phyloP scores from a whole-genome alignment of 164 flowering plant genomes.

The Magnolia changhungtana region DNA sequence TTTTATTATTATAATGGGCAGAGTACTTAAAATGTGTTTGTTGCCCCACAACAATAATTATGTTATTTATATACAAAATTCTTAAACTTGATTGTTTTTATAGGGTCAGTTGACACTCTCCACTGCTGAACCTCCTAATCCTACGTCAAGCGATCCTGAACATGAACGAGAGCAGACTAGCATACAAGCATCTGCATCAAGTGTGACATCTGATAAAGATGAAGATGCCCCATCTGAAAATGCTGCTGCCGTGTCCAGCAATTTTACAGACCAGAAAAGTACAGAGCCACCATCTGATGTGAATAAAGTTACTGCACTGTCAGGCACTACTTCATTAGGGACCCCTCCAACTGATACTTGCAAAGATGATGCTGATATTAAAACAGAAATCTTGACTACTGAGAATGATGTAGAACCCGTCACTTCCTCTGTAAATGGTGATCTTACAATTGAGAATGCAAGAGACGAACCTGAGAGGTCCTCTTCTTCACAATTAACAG shows the following conservation, averaged over 20 bases:
- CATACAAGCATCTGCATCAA: conserved; percentile 23
- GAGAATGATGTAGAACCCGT: conserved; percentile 26
- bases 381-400: conserved; percentile 22
- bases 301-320: conserved; percentile 28
- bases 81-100: conserved; percentile 9
- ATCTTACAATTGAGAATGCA: conserved; percentile 28
- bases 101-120: conserved; percentile 48
- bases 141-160: conserved; percentile 22
- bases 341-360: conserved; percentile 21
- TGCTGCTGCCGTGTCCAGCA: conserved; percentile 17
- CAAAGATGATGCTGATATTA: conserved; percentile 29
- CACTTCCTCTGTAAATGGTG: conserved; percentile 35
- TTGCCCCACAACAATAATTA: neutral
- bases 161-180: conserved; percentile 11
- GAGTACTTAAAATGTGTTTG: neutral
- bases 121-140: conserved; percentile 30
- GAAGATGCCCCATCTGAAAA: conserved; percentile 27
- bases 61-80: neutral
- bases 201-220: conserved; percentile 30
- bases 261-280: conserved; percentile 20
- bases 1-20: neutral
- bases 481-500: conserved; percentile 24
- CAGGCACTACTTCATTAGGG: conserved; percentile 25
- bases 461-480: conserved; percentile 28
- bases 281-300: conserved; percentile 25